These are phyloP conservation scores for Chrysosporium queenslandicum DNA, from an alignment of 2,329 filamentous ascomycete genomes.

Conservation along the genomic window DNA sequence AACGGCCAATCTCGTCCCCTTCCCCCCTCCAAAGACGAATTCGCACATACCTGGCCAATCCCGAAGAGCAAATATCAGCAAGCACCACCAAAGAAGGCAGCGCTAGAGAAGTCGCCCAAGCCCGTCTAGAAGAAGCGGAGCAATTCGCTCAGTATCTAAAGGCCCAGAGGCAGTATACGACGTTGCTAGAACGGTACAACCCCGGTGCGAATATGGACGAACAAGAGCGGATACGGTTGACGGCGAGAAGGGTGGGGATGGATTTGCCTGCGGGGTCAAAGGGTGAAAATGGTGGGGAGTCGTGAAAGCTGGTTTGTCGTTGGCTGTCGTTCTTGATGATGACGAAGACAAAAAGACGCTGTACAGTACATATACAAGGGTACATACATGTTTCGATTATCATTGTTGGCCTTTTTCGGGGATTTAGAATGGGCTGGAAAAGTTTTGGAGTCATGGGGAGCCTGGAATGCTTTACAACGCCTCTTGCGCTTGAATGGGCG, in stretches of 20 bases:
- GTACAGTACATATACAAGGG: no score
- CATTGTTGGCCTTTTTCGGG: no score
- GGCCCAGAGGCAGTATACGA: slow-evolving; percentile 75
- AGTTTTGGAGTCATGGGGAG: no score
- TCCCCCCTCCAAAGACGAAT: slow-evolving; percentile 62
- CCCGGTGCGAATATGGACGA: slow-evolving; percentile 82
- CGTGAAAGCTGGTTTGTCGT: not conserved
- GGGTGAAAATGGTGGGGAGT: not conserved
- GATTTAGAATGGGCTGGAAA: no score
- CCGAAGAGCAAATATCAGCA: slow-evolving; percentile 14
- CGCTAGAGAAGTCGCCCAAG: slow-evolving; percentile 24
- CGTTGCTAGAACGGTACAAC: slow-evolving; percentile 82
- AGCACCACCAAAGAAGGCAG: not conserved
- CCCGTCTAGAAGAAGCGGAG: slow-evolving; percentile 50
- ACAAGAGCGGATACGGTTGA: slow-evolving; percentile 69
- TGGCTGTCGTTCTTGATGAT: no score
- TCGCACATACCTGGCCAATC: slow-evolving; percentile 49
- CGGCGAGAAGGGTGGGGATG: slow-evolving; percentile 81
- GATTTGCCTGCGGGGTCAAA: slow-evolving; percentile 60
- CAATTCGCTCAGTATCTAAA: slow-evolving; percentile 72
- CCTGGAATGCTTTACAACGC: no score
- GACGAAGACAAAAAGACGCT: not conserved
- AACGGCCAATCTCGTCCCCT: slow-evolving; percentile 52
- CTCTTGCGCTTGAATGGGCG: no score
- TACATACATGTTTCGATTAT: no score